A percentile compares a stretch with the other conserved stretches of the same genome.
These are phyloP conservation scores for Fraxinus quadrangulata DNA, from an alignment of 257 asterid species.

Conservation along the genomic window DNA sequence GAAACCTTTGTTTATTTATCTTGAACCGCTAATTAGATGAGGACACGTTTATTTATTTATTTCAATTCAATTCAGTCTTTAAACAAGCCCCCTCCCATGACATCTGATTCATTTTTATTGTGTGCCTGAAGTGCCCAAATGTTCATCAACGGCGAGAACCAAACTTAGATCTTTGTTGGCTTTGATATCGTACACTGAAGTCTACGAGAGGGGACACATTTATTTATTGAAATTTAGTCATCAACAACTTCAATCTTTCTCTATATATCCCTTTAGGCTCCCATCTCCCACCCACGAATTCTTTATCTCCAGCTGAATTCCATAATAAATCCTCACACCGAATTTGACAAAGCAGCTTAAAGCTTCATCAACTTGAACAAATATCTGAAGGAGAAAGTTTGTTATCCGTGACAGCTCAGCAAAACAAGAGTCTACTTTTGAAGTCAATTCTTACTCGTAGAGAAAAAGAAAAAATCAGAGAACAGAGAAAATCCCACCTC, in stretches of 20 bases:
- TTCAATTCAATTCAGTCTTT: too few relatives aligned
- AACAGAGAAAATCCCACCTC: neutral
- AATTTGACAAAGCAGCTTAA: neutral
- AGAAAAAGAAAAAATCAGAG: neutral
- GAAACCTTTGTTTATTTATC: neutral
- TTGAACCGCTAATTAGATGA: neutral
- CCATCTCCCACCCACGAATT: too few relatives aligned
- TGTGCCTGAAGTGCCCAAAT: neutral
- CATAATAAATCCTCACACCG: neutral
- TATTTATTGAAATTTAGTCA: neutral
- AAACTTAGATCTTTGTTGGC: neutral
- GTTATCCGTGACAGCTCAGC: neutral
- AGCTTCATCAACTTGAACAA: neutral
- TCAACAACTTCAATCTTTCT: too few relatives aligned
- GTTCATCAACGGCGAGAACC: neutral
- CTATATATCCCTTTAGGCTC: neutral
- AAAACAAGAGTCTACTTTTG: neutral
- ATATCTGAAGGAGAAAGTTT: neutral
- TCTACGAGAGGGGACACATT: neutral
- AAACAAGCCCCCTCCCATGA: neutral
- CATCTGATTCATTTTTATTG: too few relatives aligned
- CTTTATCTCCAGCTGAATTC: neutral
- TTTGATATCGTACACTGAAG: neutral
- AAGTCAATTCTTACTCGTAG: neutral
- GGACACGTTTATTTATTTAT: neutral